phyloP scores from a whole-genome alignment of 208 protist species.

The Acanthamoeba royreba region DNA sequence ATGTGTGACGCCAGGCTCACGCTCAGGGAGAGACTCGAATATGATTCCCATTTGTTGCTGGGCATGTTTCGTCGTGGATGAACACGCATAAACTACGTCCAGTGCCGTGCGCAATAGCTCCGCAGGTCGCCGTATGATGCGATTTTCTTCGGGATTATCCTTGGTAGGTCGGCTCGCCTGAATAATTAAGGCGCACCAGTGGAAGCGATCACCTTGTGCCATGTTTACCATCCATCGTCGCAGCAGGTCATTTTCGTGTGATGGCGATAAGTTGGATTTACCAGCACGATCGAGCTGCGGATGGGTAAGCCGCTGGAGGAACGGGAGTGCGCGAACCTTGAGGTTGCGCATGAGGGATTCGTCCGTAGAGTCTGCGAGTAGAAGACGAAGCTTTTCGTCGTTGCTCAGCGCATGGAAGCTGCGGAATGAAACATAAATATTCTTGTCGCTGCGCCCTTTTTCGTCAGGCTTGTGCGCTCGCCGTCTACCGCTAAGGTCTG shows the following conservation, averaged over 20 bases:
- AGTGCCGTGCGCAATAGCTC: neutral
- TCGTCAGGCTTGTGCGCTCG: too few species aligned
- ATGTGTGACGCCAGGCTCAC: neutral
- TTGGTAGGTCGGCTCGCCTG: neutral
- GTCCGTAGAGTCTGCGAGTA: neutral
- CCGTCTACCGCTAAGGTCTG: too few species aligned
- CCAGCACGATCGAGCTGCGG: too few species aligned
- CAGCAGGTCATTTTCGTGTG: neutral
- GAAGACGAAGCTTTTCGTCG: neutral
- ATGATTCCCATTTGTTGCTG: neutral
- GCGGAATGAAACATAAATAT: neutral
- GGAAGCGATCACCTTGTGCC: neutral
- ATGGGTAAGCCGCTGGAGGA: neutral
- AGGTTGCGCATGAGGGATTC: neutral
- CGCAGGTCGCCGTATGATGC: neutral
- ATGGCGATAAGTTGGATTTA: neutral
- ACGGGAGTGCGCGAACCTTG: neutral
- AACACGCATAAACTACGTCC: neutral
- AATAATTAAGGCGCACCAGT: neutral
- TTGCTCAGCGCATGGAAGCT: neutral
- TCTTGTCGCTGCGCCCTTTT: too few species aligned
- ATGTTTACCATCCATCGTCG: neutral
- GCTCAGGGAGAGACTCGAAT: conserved; percentile 28
- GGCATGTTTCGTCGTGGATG: neutral
- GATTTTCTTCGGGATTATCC: neutral